Conservation (phyloP, 768 basidiomycete species). For the Xerocomus potaroensis region DNA sequence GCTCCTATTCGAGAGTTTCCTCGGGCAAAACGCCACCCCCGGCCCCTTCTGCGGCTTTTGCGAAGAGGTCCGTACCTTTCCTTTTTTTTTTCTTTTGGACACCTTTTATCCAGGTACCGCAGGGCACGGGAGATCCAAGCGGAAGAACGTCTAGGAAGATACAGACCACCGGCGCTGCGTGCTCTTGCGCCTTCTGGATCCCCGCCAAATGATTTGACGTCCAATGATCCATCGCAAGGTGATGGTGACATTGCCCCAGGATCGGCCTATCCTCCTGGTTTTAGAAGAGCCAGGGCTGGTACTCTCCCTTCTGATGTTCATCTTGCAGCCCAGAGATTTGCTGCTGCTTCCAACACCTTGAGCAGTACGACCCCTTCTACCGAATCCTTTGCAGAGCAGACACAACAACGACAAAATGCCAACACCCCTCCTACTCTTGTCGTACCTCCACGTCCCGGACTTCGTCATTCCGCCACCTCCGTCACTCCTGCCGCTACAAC, state of each 20-base stretch:
- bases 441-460: slow-evolving; percentile 53
- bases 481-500: slow-evolving; percentile 50
- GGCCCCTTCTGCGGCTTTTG: slow-evolving; percentile 84
- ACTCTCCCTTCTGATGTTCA: slow-evolving; percentile 96
- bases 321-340: slow-evolving; percentile 79
- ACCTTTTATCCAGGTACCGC: slow-evolving; percentile 12
- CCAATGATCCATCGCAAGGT: slow-evolving; percentile 53
- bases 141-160: slow-evolving; percentile 68
- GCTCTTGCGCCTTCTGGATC: slow-evolving; percentile 63
- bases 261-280: slow-evolving; percentile 79
- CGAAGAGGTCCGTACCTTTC: slow-evolving; percentile 62
- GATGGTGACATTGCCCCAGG: slow-evolving; percentile 59
- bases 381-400: slow-evolving; percentile 47
- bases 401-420: slow-evolving; percentile 35
- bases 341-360: slow-evolving; percentile 58
- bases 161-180: slow-evolving; percentile 78
- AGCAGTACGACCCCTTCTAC: slow-evolving; percentile 45
- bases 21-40: slow-evolving; percentile 90
- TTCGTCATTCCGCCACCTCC: slow-evolving; percentile 77
- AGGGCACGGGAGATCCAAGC: slow-evolving; percentile 86
- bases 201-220: slow-evolving; percentile 63
- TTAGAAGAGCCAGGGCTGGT: slow-evolving; percentile 93
- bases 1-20: slow-evolving; percentile 75
- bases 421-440: slow-evolving; percentile 37
- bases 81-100: slow-evolving; percentile 9